Evolutionary conservation across 2,329 filamentous ascomycete species (phyloP).

Genomic region (Penicillium sp.): DNA sequence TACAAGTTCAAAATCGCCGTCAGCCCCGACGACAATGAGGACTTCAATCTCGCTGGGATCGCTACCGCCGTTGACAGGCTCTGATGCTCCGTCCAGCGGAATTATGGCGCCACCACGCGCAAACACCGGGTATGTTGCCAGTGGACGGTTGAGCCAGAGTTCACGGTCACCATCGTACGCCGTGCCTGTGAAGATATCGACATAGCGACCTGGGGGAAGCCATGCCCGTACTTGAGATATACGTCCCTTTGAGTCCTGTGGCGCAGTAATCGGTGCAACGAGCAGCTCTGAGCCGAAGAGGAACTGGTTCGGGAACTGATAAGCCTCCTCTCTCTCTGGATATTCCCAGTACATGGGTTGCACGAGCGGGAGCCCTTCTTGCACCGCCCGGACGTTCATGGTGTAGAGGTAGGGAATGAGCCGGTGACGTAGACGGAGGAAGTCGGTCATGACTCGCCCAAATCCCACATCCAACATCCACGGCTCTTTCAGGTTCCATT

Average conservation of each 20-base stretch:
- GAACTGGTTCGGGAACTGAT: constrained; percentile 56
- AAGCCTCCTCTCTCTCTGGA: constrained; percentile 51
- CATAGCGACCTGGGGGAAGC: constrained; percentile 51
- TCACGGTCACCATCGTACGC: constrained; percentile 57
- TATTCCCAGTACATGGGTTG: constrained; percentile 63
- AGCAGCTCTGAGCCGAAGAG: constrained; percentile 56
- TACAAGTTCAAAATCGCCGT: constrained; percentile 29
- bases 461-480: constrained; percentile 53
- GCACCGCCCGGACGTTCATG: constrained; percentile 49
- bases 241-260: constrained; percentile 45
- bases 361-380: constrained; percentile 50
- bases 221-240: constrained; percentile 51
- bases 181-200: constrained; percentile 57
- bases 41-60: constrained; percentile 19
- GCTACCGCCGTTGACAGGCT: constrained; percentile 17
- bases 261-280: constrained; percentile 54
- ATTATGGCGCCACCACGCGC: constrained; percentile 56
- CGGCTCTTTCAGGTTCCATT: constrained; percentile 60
- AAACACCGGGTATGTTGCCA: constrained; percentile 52
- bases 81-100: constrained; percentile 48
- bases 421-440: constrained; percentile 54
- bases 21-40: constrained; percentile 37
- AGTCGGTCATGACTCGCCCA: constrained; percentile 45
- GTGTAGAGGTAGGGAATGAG: constrained; percentile 60
- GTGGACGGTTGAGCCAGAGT: constrained; percentile 48